phyloP scores from a whole-genome alignment of 768 basidiomycete genomes.

The Daedaleopsis sinensis region DNA sequence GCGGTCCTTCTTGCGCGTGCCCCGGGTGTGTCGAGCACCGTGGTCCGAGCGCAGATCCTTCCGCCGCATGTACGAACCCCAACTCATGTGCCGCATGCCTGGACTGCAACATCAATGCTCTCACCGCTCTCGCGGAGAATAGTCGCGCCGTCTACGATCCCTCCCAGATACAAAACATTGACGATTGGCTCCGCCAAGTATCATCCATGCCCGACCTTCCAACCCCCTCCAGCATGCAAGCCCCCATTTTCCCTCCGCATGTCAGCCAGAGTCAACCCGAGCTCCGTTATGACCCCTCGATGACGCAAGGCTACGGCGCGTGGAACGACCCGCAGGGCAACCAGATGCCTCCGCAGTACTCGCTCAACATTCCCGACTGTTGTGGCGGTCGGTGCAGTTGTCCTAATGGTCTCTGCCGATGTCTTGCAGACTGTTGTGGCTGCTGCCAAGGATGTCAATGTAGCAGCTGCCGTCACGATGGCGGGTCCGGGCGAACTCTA shows the following conservation, averaged over 20 bases:
- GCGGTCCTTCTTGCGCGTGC: constrained; percentile 65
- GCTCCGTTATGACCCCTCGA: constrained; percentile 18
- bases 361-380: constrained; percentile 23
- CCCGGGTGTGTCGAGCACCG: constrained; percentile 66
- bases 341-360: constrained; percentile 18
- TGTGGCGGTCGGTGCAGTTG: constrained; percentile 40
- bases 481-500: constrained; percentile 25
- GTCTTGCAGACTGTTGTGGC: constrained; percentile 35
- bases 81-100: constrained; percentile 52
- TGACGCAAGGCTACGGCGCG: constrained; percentile 21
- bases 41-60: constrained; percentile 35
- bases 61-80: constrained; percentile 38
- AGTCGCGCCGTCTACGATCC: constrained; percentile 40
- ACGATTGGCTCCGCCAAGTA: constrained; percentile 67
- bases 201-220: constrained; percentile 34
- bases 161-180: constrained; percentile 46
- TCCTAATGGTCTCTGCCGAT: constrained; percentile 34
- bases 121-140: constrained; percentile 47
- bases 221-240: constrained; percentile 5
- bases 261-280: constrained; percentile 8
- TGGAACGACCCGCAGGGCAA: constrained; percentile 19
- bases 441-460: constrained; percentile 36
- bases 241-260: not conserved
- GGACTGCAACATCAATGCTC: constrained; percentile 62
- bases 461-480: constrained; percentile 27